Percentiles rank a stretch among this genome's conserved stretches.
Evolutionary conservation across 768 basidiomycete species (phyloP).

Genomic region (Lactarius vividus): DNA sequence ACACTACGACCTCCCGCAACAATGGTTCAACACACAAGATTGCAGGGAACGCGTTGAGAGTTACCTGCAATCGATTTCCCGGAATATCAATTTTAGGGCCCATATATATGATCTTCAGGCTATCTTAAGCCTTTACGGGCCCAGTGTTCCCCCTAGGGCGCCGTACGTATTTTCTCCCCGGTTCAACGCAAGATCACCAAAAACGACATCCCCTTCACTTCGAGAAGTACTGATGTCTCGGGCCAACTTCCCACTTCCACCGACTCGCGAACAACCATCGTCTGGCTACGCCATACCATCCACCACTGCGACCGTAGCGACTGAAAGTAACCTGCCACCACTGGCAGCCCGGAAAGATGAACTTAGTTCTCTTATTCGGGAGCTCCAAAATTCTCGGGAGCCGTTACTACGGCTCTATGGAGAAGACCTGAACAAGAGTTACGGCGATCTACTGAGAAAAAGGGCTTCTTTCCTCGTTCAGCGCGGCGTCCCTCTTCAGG

Average conservation of each 20-base stretch:
- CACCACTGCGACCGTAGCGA: not conserved
- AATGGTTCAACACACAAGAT: slow-evolving; percentile 5
- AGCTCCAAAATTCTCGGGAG: not conserved
- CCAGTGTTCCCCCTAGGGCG: not conserved
- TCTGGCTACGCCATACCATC: not conserved
- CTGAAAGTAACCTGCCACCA: not conserved
- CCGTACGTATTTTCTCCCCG: not conserved
- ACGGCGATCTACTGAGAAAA: not conserved
- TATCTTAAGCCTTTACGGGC: not conserved
- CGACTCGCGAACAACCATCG: not conserved
- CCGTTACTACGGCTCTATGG: slow-evolving; percentile 6
- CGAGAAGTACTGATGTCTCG: slow-evolving; percentile 2
- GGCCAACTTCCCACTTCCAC: not conserved
- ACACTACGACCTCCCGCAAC: not conserved
- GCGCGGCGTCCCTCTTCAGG: not conserved
- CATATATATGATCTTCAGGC: not conserved
- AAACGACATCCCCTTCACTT: not conserved
- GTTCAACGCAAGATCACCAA: not conserved
- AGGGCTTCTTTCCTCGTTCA: too few species aligned
- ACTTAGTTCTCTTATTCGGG: not conserved
- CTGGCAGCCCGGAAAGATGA: not conserved
- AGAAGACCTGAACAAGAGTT: slow-evolving; percentile 7
- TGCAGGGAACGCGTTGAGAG: not conserved
- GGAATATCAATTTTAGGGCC: not conserved
- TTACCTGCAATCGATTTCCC: not conserved